phyloP scores from a whole-genome alignment of 2,329 filamentous ascomycete genomes.

The Fusarium sp. region DNA sequence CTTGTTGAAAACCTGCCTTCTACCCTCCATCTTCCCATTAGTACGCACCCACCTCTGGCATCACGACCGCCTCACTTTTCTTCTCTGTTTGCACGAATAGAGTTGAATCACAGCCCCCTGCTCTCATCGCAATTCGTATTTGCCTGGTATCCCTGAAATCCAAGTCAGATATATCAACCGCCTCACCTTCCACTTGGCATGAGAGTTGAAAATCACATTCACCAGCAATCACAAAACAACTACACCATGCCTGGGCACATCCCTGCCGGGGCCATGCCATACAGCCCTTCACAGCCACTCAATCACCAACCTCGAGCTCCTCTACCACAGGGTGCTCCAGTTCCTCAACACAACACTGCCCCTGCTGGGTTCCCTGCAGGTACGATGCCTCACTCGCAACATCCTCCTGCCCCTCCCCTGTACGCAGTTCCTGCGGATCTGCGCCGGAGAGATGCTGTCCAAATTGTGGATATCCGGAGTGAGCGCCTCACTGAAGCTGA shows the following conservation, averaged over 20 bases:
- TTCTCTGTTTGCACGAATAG: neutral
- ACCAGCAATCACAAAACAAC: slow-evolving; percentile 19
- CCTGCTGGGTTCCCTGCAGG: slow-evolving; percentile 16
- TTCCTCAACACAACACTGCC: slow-evolving; percentile 14
- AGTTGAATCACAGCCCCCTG: neutral
- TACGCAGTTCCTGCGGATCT: slow-evolving; percentile 35
- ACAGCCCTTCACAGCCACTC: slow-evolving; percentile 15
- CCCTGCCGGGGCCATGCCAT: slow-evolving; percentile 27
- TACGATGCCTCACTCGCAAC: slow-evolving; percentile 11
- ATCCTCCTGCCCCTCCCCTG: slow-evolving; percentile 32
- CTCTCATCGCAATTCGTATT: neutral
- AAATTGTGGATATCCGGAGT: slow-evolving; percentile 56
- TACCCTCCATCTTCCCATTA: slow-evolving; percentile 34
- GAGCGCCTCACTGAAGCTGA: slow-evolving; percentile 57
- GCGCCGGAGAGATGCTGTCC: slow-evolving; percentile 32
- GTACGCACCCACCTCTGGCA: slow-evolving; percentile 28
- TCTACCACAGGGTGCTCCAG: slow-evolving; percentile 5
- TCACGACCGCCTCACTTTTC: slow-evolving; percentile 44
- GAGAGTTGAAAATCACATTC: slow-evolving; percentile 13
- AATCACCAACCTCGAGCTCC: slow-evolving; percentile 22
- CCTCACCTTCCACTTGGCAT: slow-evolving; percentile 25
- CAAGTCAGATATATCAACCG: slow-evolving; percentile 37
- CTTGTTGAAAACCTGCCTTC: slow-evolving; percentile 23
- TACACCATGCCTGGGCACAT: slow-evolving; percentile 25
- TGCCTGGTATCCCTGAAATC: slow-evolving; percentile 1